Percentiles rank a stretch among this genome's conserved stretches.
Conservation (phyloP, 331 rosid species). For the Malus hybrid region DNA sequence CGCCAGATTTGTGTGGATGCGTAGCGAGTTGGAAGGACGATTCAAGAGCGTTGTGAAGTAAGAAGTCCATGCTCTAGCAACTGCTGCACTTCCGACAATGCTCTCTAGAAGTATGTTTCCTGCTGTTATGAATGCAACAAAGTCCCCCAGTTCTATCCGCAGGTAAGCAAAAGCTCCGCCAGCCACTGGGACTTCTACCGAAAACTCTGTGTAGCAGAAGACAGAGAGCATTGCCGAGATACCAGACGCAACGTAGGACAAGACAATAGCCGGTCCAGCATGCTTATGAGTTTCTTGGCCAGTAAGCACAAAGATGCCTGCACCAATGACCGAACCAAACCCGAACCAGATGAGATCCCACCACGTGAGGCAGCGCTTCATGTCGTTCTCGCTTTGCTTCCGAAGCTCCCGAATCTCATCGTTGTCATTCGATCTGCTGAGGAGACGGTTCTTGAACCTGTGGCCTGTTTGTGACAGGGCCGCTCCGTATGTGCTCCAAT, state of each 20-base stretch:
- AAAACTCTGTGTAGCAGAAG: constrained; percentile 79
- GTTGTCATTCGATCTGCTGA: constrained; percentile 40
- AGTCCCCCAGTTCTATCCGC: constrained; percentile 68
- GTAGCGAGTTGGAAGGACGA: constrained; percentile 41
- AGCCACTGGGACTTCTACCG: constrained; percentile 73
- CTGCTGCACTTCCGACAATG: constrained; percentile 67
- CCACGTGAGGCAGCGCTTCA: constrained; percentile 67
- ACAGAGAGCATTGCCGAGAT: constrained; percentile 75
- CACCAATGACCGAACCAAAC: constrained; percentile 65
- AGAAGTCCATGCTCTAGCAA: constrained; percentile 70
- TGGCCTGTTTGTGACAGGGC: constrained; percentile 40
- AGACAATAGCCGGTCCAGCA: constrained; percentile 69
- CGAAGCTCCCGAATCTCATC: constrained; percentile 42
- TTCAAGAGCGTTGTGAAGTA: constrained; percentile 66
- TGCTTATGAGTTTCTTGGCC: constrained; percentile 40
- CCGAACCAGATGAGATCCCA: constrained; percentile 91
- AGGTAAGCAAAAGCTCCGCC: constrained; percentile 76
- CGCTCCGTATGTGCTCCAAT: constrained; percentile 22
- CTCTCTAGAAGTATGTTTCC: constrained; percentile 73
- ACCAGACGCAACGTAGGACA: constrained; percentile 61
- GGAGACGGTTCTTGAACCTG: constrained; percentile 41
- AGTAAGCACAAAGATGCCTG: constrained; percentile 72
- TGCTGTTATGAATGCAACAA: constrained; percentile 68
- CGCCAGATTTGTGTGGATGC: constrained; percentile 38
- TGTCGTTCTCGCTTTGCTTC: constrained; percentile 47